A percentile compares a stretch with the other conserved stretches of the same genome.
Evolutionary conservation across 257 asterid species (phyloP).

Genomic region (Solanum dulcamara): DNA sequence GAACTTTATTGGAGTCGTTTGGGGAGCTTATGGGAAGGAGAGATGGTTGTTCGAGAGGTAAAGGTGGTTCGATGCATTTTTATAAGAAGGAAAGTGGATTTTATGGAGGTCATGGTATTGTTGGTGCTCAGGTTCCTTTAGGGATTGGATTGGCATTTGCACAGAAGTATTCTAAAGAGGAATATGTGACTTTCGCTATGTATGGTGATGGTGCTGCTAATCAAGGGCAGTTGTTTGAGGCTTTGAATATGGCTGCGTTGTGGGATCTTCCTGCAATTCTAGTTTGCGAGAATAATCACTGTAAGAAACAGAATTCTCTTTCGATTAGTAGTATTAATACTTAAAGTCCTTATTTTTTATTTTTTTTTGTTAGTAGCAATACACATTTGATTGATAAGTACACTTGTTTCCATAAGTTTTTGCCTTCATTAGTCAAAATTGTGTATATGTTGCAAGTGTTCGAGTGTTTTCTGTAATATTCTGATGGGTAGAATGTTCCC

Average conservation of each 20-base stretch:
- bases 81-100: slow-evolving; percentile 78
- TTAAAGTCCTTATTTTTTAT: neutral
- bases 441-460: neutral
- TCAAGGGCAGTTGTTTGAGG: slow-evolving; percentile 97
- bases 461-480: neutral
- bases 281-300: slow-evolving; percentile 97
- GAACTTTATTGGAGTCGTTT: slow-evolving; percentile 52
- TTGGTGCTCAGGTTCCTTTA: slow-evolving; percentile 90
- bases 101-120: slow-evolving; percentile 96
- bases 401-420: neutral
- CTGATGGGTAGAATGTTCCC: neutral
- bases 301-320: slow-evolving; percentile 31
- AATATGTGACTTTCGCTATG: slow-evolving; percentile 65
- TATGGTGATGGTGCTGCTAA: slow-evolving; percentile 98
- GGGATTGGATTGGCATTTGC: slow-evolving; percentile 89
- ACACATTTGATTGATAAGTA: neutral
- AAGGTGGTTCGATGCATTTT: slow-evolving; percentile 98
- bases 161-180: slow-evolving; percentile 91
- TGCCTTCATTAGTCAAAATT: neutral
- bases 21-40: slow-evolving; percentile 89
- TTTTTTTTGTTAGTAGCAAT: neutral
- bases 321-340: neutral
- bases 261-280: slow-evolving; percentile 96
- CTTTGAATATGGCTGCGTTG: slow-evolving; percentile 91
- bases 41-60: slow-evolving; percentile 85